Conservation (phyloP, 2,329 filamentous ascomycete species). For the Pezicula radicicola region DNA sequence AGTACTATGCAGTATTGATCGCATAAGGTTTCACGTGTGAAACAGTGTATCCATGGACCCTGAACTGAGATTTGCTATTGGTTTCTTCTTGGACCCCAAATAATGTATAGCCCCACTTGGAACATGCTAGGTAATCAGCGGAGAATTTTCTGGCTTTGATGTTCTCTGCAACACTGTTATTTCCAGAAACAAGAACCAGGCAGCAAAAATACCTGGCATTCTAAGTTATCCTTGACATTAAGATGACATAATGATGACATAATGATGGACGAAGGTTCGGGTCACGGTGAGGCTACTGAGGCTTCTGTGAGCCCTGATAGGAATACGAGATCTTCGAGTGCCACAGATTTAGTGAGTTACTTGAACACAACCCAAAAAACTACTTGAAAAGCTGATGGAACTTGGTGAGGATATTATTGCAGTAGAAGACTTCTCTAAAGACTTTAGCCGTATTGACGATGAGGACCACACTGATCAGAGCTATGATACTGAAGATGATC, state of each 20-base stretch:
- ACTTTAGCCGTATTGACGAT: neutral
- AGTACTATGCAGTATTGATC: no score
- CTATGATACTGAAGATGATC: neutral
- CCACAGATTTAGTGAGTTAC: neutral
- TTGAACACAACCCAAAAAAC: neutral
- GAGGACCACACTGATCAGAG: neutral
- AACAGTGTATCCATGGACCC: no score
- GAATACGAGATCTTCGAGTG: neutral
- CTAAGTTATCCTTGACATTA: neutral
- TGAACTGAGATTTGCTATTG: no score
- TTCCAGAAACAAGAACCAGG: neutral
- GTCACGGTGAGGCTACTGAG: no score
- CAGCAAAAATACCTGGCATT: neutral
- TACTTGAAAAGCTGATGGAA: neutral
- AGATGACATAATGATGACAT: neutral
- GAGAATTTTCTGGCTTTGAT: neutral
- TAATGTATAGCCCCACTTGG: neutral
- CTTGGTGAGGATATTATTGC: neutral
- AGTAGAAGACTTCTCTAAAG: neutral
- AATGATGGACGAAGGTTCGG: no score
- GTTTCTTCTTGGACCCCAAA: no score
- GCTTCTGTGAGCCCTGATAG: no score
- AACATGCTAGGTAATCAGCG: neutral
- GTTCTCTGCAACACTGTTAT: no score
- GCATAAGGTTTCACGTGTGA: no score